A percentile compares a stretch with the other conserved stretches of the same genome.
These are phyloP conservation scores for Colletotrichum sublineola DNA, from an alignment of 2,329 filamentous ascomycete species.

Conservation along the genomic window DNA sequence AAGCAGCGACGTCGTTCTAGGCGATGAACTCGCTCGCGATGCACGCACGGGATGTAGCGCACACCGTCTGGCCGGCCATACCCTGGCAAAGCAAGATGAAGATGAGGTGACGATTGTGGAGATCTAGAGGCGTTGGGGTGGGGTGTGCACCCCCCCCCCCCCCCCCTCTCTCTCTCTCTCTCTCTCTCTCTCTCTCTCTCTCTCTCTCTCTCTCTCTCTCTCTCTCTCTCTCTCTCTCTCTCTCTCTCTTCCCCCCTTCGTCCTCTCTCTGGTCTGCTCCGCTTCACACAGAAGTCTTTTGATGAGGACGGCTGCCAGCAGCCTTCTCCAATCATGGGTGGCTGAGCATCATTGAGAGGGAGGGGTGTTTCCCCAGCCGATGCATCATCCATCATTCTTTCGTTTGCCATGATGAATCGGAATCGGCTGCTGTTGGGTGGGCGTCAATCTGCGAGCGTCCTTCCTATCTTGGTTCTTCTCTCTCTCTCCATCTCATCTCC, in stretches of 20 bases:
- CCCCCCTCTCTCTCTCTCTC: background rate
- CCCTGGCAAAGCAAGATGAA: slow-evolving; percentile 41
- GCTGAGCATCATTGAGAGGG: slow-evolving; percentile 16
- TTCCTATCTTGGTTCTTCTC: background rate
- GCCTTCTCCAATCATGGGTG: slow-evolving; percentile 35
- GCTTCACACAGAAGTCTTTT: background rate
- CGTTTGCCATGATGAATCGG: slow-evolving; percentile 34
- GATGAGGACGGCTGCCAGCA: slow-evolving; percentile 20
- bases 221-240: background rate
- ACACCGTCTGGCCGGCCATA: slow-evolving; percentile 16
- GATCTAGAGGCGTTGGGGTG: slow-evolving; percentile 38
- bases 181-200: too few species aligned
- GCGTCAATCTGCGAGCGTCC: slow-evolving; percentile 5
- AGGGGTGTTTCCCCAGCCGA: slow-evolving; percentile 10
- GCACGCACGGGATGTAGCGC: slow-evolving; percentile 21
- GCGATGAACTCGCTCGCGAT: slow-evolving; percentile 25
- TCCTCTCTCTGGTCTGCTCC: background rate
- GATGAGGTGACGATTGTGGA: slow-evolving; percentile 41
- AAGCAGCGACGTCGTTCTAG: slow-evolving; percentile 23
- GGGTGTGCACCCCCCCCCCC: slow-evolving; percentile 19
- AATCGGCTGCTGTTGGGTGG: slow-evolving; percentile 29
- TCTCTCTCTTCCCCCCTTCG: background rate
- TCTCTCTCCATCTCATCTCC: background rate
- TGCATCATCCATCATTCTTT: slow-evolving; percentile 23
- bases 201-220: too few species aligned